Conservation (phyloP, 495 filamentous ascomycete genomes). For the Ascobolus immersus region DNA sequence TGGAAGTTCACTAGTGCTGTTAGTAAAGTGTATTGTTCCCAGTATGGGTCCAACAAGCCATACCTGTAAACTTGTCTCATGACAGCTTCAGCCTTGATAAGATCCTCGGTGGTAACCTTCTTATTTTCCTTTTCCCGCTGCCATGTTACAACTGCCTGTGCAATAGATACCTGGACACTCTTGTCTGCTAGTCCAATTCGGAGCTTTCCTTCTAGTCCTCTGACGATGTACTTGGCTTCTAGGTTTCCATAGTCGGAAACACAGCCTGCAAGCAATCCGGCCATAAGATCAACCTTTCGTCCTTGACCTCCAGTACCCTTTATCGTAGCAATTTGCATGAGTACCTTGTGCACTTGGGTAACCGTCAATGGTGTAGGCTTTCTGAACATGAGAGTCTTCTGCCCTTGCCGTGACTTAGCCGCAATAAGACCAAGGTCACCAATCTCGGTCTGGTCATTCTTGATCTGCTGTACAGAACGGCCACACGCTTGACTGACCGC, state of each 20-base stretch:
- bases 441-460: conserved; percentile 81
- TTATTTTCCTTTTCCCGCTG: conserved; percentile 41
- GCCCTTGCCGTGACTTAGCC: conserved; percentile 76
- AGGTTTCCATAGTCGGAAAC: conserved; percentile 81
- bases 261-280: conserved; percentile 71
- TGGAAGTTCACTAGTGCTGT: conserved; percentile 43
- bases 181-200: conserved; percentile 76
- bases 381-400: conserved; percentile 68
- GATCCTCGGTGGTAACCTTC: conserved; percentile 41
- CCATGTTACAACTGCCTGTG: conserved; percentile 65
- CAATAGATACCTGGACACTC: conserved; percentile 66
- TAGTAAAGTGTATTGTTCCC: conserved; percentile 8
- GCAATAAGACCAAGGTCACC: conserved; percentile 87
- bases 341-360: conserved; percentile 57
- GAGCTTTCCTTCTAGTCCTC: conserved; percentile 83
- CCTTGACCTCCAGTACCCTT: conserved; percentile 70
- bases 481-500: conserved; percentile 87
- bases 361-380: conserved; percentile 81
- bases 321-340: conserved; percentile 68
- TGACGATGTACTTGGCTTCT: conserved; percentile 83
- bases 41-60: conserved; percentile 5
- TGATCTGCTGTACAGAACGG: conserved; percentile 62
- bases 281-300: conserved; percentile 79
- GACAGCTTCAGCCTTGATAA: conserved; percentile 58
- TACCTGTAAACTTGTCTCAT: conserved; percentile 80